These are phyloP conservation scores for Ganoderma sp. DNA, from an alignment of 1,284 basidiomycete genomes.

Conservation along the genomic window DNA sequence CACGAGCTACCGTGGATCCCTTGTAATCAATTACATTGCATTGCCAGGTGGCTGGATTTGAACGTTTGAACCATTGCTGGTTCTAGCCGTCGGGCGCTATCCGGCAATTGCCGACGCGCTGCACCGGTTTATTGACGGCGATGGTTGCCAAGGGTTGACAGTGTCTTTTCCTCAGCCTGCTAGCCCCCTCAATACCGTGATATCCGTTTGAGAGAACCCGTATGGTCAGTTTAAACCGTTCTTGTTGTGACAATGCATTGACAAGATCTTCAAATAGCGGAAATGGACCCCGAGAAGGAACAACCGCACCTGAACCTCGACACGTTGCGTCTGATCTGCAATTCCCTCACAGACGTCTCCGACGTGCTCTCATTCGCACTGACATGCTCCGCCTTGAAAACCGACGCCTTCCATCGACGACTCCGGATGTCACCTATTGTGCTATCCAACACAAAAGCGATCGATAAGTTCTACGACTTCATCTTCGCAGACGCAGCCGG, in stretches of 20 bases:
- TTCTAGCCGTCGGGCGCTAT: background rate
- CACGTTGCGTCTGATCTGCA: background rate
- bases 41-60: too few relatives aligned
- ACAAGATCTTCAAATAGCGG: background rate
- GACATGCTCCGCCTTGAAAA: background rate
- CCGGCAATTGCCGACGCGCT: background rate
- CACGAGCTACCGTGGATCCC: too few relatives aligned
- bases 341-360: background rate
- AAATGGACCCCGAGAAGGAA: background rate
- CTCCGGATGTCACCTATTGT: constrained; percentile 3
- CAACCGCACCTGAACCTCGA: background rate
- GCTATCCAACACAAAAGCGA: background rate
- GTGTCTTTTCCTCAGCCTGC: too few relatives aligned
- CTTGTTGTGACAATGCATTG: too few relatives aligned
- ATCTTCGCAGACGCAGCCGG: background rate
- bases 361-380: background rate
- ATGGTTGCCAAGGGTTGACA: too few relatives aligned
- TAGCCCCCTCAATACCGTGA: too few relatives aligned
- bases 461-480: background rate
- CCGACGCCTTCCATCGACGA: background rate
- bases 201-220: too few relatives aligned
- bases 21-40: too few relatives aligned
- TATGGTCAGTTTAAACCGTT: too few relatives aligned
- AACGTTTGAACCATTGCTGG: too few relatives aligned
- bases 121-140: background rate